Base-by-base conservation (phyloP, 2,329 filamentous ascomycete genomes). In the Ophiostoma novo-ulmi region DNA sequence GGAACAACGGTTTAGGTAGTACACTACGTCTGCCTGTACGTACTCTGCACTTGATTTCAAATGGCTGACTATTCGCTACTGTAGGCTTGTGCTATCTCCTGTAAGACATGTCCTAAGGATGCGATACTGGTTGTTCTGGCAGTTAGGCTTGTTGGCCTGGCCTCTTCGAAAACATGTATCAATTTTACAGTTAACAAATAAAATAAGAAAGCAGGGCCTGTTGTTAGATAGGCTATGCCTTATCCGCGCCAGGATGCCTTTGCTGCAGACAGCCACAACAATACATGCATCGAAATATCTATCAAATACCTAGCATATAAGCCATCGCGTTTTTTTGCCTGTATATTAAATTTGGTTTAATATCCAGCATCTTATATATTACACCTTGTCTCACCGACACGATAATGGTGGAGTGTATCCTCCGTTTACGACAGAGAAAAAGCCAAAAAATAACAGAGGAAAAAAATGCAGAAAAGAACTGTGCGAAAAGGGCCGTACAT, bases 321-420 rank as follows among this genome's bases (percentile, higher is more conserved):
- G 31, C 31, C 52, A 58, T 58, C 8, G 13, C 52, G 22, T 26
- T n/a, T 6, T 48, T 48, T 48, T 48, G 14, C 5, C 17, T 48
- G n/a, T 7, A 48, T 20, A 31, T 31, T 31, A 31, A 48, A 48
- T n/a, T 17, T 48, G 44, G 44, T 20, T 44, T 48, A 48, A 48
- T 48, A 48, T n/a, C 17, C 17, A 48, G 44, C 44, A 48, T 48
- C 44, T 20, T 48, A 58, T 58, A 58, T 58, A 26, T 58, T 58
- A 58, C 52, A 58, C 52, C 52, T 58, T 58, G 52, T 13, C 22
- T 58, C 52, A 58, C 52, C 52, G 52, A 58, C 52, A 58, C 48
- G 5, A 58, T 10, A 10, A 10, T 58, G 52, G 52, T 58, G 52
- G 52, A 58, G 52, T 17, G 52, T 48, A 26, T 17, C 52, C 22